Conservation (phyloP, 805 yeast species). For the Monosporozyma siamensis region DNA sequence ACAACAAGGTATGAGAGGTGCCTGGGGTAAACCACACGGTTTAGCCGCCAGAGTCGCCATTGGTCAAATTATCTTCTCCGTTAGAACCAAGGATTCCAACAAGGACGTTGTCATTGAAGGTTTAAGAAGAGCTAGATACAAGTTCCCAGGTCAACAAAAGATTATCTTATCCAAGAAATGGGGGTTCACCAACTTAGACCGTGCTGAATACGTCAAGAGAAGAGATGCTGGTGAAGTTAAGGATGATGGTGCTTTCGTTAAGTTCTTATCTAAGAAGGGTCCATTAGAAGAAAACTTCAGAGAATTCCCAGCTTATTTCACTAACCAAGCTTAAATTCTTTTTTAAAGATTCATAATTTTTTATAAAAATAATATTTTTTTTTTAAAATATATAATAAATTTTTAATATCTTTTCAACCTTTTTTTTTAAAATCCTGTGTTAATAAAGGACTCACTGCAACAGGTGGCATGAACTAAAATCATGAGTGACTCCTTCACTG, state of each 20-base stretch:
- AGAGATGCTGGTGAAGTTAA: conserved; percentile 97
- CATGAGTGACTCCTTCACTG: background rate
- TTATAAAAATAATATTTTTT: background rate
- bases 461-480: background rate
- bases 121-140: conserved; percentile 99
- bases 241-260: conserved; percentile 99
- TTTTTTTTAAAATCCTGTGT: background rate
- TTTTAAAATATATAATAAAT: background rate
- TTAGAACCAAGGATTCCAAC: conserved; percentile 97
- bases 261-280: conserved; percentile 97
- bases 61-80: conserved; percentile 97
- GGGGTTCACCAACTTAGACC: conserved; percentile 99
- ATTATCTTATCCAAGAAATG: conserved; percentile 99
- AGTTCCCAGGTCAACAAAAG: conserved; percentile 99
- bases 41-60: conserved; percentile 98
- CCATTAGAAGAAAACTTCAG: conserved; percentile 82
- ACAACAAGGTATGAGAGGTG: conserved; percentile 99
- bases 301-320: conserved; percentile 82
- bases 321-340: conserved; percentile 34
- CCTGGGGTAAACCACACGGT: conserved; percentile 99
- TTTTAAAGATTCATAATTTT: background rate
- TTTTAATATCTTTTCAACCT: background rate
- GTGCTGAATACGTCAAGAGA: conserved; percentile 90
- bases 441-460: background rate
- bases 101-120: conserved; percentile 97